Evolutionary conservation across 2,329 filamentous ascomycete genomes (phyloP), one percentile per base, ranked within the genome.

Genomic region (Hypomyces rosellus): DNA sequence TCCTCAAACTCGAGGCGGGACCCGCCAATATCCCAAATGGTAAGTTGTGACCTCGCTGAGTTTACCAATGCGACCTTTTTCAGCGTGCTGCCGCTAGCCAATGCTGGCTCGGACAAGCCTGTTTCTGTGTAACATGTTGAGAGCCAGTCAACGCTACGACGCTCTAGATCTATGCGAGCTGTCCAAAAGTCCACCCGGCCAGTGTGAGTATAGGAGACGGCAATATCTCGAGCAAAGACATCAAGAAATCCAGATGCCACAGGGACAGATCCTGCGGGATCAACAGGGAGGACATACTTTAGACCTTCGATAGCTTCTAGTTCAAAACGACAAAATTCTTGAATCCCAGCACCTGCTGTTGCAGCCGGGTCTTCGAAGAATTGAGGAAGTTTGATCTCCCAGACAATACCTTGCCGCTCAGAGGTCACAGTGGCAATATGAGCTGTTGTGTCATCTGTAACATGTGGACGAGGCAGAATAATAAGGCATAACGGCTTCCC

Each of bases 1-100:
- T 92, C 81, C 54, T 88, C 80, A 61, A 88, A 90, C 65, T 96
- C 91, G 5, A 96, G 76, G 55, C 89, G 85, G 2, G 84, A 84
- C 49, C 86, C 88, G 55, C 85, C 82, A 11, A 89, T 87, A 62
- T 96, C 91, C 92, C 91, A 96, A 45, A 96, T 95, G 0, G 88
- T 95, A 45, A 96, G 71, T 38, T 84, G 81, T 0, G 85, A 89
- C 55, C 85, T 82, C 13, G 78, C 74, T 3, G 80, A 75, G 63
- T 95, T 86, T 34, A 95, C 88, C 16, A 96, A 69, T 4, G 90
- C 90, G 20, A 88, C 87, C 65, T 95, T 96, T 55, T 91, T 86
- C 61, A 91, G 85, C 8, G 86, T 91, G 58, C 88, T 95, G 13
- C 88, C 90, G 61, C 89, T 95, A 11, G 87, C 88, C 25, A 96